These are phyloP conservation scores for Alternaria rosae DNA, from an alignment of 2,329 filamentous ascomycete species.

Conservation along the genomic window DNA sequence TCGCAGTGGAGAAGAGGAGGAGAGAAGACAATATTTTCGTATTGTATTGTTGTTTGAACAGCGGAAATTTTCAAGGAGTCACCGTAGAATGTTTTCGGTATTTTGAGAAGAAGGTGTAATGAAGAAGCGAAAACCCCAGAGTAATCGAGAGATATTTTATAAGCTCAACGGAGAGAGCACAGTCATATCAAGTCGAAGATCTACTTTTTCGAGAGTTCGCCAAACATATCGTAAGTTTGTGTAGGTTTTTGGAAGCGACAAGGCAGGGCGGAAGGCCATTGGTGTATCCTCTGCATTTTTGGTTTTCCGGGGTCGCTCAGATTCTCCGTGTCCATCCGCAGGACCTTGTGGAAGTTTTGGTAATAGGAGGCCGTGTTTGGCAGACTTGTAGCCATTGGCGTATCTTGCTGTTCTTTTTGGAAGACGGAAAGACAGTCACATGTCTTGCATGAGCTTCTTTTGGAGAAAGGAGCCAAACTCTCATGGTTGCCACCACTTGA, in stretches of 20 bases:
- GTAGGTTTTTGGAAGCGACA: not conserved
- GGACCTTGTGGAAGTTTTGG: fast-evolving
- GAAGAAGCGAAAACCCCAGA: not conserved
- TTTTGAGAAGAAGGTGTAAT: not conserved
- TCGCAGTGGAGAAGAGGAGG: not conserved
- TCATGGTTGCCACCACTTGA: too few relatives aligned
- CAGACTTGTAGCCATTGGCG: not conserved
- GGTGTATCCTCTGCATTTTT: too few relatives aligned
- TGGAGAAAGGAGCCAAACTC: too few relatives aligned
- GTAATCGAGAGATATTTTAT: not conserved
- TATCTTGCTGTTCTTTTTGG: too few relatives aligned
- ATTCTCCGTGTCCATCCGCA: not conserved
- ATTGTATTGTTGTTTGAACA: too few relatives aligned
- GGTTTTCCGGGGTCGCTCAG: not conserved
- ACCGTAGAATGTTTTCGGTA: not conserved
- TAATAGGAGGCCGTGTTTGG: not conserved
- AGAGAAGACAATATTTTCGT: too few relatives aligned
- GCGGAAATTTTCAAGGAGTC: not conserved
- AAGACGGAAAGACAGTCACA: too few relatives aligned
- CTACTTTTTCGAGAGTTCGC: not conserved
- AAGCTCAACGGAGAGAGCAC: not conserved
- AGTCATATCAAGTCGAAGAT: too few relatives aligned
- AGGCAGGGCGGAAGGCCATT: not conserved
- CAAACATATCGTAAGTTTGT: not conserved
- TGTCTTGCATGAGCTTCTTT: too few relatives aligned